Percentiles rank a stretch among this genome's conserved stretches.
phyloP scores from a whole-genome alignment of 2,329 filamentous ascomycete species.

The Xylariomycetidae sp. region DNA sequence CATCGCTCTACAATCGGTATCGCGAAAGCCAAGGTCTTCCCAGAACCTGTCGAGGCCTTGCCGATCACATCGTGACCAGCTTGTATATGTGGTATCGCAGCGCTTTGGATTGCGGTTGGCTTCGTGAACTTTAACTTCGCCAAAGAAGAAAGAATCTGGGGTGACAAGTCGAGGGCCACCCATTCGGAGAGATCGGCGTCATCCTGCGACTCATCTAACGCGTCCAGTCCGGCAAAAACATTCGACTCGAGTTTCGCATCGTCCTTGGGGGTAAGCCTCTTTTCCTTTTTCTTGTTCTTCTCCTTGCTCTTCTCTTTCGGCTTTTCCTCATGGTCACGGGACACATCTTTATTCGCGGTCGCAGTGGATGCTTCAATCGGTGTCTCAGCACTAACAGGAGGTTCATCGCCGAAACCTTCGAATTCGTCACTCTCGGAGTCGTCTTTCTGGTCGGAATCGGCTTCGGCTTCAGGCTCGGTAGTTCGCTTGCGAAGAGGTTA shows the following conservation, averaged over 20 bases:
- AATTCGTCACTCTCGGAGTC: conserved; percentile 40
- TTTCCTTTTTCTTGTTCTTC: conserved; percentile 24
- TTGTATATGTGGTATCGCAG: conserved; percentile 75
- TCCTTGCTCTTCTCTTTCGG: conserved; percentile 17
- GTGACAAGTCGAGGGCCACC: conserved; percentile 67
- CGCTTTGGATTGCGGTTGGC: conserved; percentile 76
- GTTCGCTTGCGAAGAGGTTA: no score
- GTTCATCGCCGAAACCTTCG: conserved; percentile 56
- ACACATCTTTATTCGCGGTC: conserved; percentile 13
- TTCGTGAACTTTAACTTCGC: conserved; percentile 72
- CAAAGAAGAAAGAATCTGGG: conserved; percentile 64
- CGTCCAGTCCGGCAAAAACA: conserved; percentile 50
- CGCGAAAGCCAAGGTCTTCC: conserved; percentile 91
- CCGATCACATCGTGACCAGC: conserved; percentile 87
- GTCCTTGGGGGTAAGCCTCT: conserved; percentile 27
- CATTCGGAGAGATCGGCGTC: conserved; percentile 73
- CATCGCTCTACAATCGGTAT: conserved; percentile 88
- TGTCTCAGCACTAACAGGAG: conserved; percentile 16
- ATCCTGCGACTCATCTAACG: conserved; percentile 47
- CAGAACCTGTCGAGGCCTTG: conserved; percentile 92
- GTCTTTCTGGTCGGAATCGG: no score
- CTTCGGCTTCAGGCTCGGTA: no score
- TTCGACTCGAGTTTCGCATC: conserved; percentile 38
- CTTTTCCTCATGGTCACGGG: no score
- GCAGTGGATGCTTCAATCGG: conserved; percentile 4